Conservation (phyloP, 1,284 basidiomycete genomes). For the Trametes polyzona region DNA sequence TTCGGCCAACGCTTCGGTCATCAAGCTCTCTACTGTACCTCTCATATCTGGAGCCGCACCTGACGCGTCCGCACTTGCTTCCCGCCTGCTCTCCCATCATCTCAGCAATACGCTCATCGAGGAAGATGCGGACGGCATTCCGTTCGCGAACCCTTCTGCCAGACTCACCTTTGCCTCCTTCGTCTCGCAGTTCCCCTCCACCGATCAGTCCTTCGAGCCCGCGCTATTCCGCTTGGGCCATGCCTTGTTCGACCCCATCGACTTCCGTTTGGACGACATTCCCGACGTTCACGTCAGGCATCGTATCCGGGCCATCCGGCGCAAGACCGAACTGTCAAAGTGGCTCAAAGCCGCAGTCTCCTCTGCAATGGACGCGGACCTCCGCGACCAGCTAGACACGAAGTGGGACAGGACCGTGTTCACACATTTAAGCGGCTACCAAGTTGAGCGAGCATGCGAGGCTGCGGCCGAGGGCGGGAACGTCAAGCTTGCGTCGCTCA, state of each 20-base stretch:
- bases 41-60: constrained; percentile 41
- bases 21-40: constrained; percentile 54
- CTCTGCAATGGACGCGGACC: constrained; percentile 73
- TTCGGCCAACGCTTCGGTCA: constrained; percentile 60
- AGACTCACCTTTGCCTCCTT: constrained; percentile 83
- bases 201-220: constrained; percentile 79
- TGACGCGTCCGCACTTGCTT: constrained; percentile 49
- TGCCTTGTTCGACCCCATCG: constrained; percentile 89
- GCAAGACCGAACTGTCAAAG: constrained; percentile 82
- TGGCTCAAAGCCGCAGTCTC: constrained; percentile 87
- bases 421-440: constrained; percentile 84
- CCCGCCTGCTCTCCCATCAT: constrained; percentile 82
- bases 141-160: constrained; percentile 57
- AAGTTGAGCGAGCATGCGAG: constrained; percentile 83
- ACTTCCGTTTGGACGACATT: constrained; percentile 60
- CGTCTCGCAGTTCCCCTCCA: constrained; percentile 69
- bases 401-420: constrained; percentile 66
- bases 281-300: constrained; percentile 63
- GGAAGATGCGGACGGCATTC: constrained; percentile 54
- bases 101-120: constrained; percentile 76
- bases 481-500: constrained; percentile 88
- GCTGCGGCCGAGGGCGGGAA: constrained; percentile 79
- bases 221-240: constrained; percentile 86
- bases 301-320: constrained; percentile 65
- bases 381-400: constrained; percentile 55